phyloP scores from a whole-genome alignment of 768 basidiomycete species.

The Tricholoma hemisulphureum region DNA sequence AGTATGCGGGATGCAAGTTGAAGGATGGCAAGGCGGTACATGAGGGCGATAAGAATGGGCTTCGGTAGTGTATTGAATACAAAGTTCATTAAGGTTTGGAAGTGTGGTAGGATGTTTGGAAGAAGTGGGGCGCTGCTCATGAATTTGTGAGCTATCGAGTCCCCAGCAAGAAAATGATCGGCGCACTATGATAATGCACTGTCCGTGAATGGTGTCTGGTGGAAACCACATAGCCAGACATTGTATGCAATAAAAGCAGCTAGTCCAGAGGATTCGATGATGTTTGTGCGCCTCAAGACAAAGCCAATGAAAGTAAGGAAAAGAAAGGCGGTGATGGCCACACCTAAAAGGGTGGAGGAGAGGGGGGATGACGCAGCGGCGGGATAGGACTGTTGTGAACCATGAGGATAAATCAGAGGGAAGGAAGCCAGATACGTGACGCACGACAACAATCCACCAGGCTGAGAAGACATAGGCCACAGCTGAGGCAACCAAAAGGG shows the following conservation, averaged over 20 bases:
- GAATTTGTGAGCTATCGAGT: not conserved
- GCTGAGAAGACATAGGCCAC: conserved; percentile 78
- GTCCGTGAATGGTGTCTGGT: conserved; percentile 69
- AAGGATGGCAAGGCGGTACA: conserved; percentile 78
- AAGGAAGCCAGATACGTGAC: conserved; percentile 27
- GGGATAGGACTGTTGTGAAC: conserved; percentile 64
- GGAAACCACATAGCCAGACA: conserved; percentile 85
- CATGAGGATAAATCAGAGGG: not conserved
- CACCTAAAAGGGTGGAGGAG: conserved; percentile 86
- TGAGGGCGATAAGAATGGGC: conserved; percentile 73
- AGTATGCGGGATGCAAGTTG: conserved; percentile 81
- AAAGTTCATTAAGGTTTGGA: conserved; percentile 77
- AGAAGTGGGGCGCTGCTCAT: conserved; percentile 64
- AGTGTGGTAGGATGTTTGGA: conserved; percentile 76
- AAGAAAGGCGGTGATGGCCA: conserved; percentile 81
- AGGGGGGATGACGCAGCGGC: conserved; percentile 80
- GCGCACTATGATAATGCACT: conserved; percentile 77
- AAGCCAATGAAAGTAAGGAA: conserved; percentile 94
- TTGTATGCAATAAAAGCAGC: conserved; percentile 89
- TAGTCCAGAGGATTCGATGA: conserved; percentile 87
- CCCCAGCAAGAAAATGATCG: not conserved
- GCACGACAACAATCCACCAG: conserved; percentile 81
- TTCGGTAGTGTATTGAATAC: conserved; percentile 84
- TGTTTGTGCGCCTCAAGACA: conserved; percentile 81
- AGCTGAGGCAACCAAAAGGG: conserved; percentile 71